phyloP scores from a whole-genome alignment of 2,329 filamentous ascomycete species.

The Stemphylium beticola region DNA sequence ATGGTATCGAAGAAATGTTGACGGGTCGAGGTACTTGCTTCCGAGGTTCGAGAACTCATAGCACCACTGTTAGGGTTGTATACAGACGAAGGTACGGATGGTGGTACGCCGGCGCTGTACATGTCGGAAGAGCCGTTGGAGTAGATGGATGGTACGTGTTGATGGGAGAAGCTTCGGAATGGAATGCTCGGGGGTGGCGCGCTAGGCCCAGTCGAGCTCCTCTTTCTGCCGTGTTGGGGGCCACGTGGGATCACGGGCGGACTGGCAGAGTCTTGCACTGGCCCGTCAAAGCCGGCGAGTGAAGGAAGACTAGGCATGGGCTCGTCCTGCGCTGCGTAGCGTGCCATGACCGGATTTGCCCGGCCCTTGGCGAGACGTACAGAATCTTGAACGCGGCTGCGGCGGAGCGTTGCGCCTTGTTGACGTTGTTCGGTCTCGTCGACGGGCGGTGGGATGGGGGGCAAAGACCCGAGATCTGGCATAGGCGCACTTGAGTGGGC shows the following conservation, averaged over 20 bases:
- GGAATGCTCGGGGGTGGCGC: slow-evolving; percentile 69
- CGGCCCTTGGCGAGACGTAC: slow-evolving; percentile 86
- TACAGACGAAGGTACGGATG: slow-evolving; percentile 47
- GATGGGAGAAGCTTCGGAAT: slow-evolving; percentile 77
- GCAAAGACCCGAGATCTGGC: slow-evolving; percentile 67
- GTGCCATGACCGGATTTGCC: slow-evolving; percentile 43
- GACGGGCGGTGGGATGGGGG: slow-evolving; percentile 51
- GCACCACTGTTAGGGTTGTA: slow-evolving; percentile 48
- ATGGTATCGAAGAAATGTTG: slow-evolving; percentile 80
- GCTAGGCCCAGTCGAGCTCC: slow-evolving; percentile 85
- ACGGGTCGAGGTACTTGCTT: slow-evolving; percentile 57
- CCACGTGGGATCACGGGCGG: slow-evolving; percentile 76
- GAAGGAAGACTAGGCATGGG: slow-evolving; percentile 41
- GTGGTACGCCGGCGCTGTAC: slow-evolving; percentile 41
- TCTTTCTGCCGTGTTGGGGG: slow-evolving; percentile 76
- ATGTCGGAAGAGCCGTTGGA: slow-evolving; percentile 50
- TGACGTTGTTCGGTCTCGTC: slow-evolving; percentile 45
- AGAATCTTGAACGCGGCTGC: slow-evolving; percentile 78
- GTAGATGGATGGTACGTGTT: slow-evolving; percentile 48
- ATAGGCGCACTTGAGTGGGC: slow-evolving; percentile 85
- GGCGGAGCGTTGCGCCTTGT: slow-evolving; percentile 51
- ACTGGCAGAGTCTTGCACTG: slow-evolving; percentile 68
- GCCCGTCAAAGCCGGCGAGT: slow-evolving; percentile 46
- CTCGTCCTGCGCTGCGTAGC: slow-evolving; percentile 40
- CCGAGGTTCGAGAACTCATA: slow-evolving; percentile 60